These are phyloP conservation scores for Penicillium waksmanii DNA, from an alignment of 495 filamentous ascomycete species.

Conservation along the genomic window DNA sequence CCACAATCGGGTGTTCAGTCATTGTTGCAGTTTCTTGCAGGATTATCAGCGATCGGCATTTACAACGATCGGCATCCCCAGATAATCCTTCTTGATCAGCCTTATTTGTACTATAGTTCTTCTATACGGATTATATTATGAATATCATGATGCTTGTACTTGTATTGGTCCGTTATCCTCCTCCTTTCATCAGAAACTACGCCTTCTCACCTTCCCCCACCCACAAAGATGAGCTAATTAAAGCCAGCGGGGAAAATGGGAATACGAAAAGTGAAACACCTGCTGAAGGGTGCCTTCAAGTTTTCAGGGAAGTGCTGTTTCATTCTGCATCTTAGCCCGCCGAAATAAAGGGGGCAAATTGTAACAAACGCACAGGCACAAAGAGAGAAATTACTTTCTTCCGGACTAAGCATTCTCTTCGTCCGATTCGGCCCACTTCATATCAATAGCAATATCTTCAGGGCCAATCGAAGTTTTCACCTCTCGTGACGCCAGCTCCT, in stretches of 20 bases:
- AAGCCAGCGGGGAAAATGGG: not conserved
- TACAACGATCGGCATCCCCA: conserved; percentile 1
- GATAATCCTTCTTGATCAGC: not conserved
- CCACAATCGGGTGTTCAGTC: not conserved
- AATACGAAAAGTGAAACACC: not conserved
- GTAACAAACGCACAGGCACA: too few species aligned
- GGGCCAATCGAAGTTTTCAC: not conserved
- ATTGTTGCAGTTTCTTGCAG: too few species aligned
- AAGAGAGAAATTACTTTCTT: too few species aligned
- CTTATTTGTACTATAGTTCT: too few species aligned
- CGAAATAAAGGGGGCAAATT: not conserved
- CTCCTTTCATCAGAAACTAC: too few species aligned
- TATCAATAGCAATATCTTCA: not conserved
- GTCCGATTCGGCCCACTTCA: not conserved
- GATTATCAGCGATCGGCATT: not conserved
- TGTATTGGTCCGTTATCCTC: too few species aligned
- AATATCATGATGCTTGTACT: too few species aligned
- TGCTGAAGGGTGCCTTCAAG: not conserved
- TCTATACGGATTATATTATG: too few species aligned
- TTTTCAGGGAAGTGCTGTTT: not conserved
- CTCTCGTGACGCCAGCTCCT: not conserved
- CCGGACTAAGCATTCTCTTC: too few species aligned
- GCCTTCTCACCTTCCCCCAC: not conserved
- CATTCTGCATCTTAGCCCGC: not conserved
- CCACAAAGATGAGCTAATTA: not conserved